Evolutionary conservation across 116 monocot species (phyloP).

Genomic region (Papilionanthe hybrid): DNA sequence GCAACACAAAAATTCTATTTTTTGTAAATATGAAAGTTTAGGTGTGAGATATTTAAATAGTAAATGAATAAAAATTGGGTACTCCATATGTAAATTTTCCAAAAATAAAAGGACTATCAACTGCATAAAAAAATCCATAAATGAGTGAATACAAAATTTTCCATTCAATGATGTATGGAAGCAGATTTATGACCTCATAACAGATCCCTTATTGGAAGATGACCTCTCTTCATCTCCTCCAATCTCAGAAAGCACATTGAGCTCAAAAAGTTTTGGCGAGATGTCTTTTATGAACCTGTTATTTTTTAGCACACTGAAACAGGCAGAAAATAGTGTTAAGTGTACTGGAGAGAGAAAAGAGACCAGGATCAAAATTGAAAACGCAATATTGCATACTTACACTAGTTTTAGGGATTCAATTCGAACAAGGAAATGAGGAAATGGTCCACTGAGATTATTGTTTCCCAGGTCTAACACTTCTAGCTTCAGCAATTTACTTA

Average conservation of each 20-base stretch:
- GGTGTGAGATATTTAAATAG: too few relatives aligned
- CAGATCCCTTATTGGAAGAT: slow-evolving; percentile 14
- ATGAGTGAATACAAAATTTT: background rate
- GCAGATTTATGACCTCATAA: slow-evolving; percentile 27
- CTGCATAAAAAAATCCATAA: too few relatives aligned
- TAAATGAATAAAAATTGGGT: too few relatives aligned
- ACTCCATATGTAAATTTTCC: too few relatives aligned
- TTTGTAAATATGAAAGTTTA: too few relatives aligned
- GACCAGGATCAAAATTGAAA: background rate
- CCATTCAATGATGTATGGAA: background rate
- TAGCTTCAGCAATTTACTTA: slow-evolving; percentile 34
- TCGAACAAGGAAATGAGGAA: slow-evolving; percentile 31
- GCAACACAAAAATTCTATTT: too few relatives aligned
- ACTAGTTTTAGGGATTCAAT: slow-evolving; percentile 23
- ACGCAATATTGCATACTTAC: slow-evolving; percentile 21
- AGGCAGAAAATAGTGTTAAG: background rate
- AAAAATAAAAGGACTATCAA: too few relatives aligned
- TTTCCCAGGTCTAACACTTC: slow-evolving; percentile 41
- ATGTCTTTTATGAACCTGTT: slow-evolving; percentile 26
- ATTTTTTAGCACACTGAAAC: slow-evolving; percentile 27
- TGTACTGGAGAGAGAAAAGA: background rate
- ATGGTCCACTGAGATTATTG: slow-evolving; percentile 46
- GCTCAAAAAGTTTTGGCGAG: background rate
- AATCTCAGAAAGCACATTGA: slow-evolving; percentile 15
- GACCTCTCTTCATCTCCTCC: slow-evolving; percentile 14